Conservation (phyloP, 257 asterid species). For the Cruciata laevipes region DNA sequence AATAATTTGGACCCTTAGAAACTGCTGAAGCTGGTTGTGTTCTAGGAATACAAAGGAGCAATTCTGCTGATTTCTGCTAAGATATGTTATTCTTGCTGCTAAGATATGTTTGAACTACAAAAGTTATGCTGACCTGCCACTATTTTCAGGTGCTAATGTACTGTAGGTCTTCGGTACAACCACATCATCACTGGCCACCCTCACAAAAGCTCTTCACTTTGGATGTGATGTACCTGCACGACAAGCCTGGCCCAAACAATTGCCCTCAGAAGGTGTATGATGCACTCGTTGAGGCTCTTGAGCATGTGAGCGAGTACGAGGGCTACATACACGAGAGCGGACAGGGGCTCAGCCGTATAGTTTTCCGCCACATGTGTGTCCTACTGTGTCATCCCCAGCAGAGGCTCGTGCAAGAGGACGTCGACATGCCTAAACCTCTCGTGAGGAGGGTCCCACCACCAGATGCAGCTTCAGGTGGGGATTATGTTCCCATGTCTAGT, state of each 20-base stretch:
- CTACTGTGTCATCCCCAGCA: slow-evolving; percentile 85
- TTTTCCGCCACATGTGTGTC: slow-evolving; percentile 63
- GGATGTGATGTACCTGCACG: slow-evolving; percentile 86
- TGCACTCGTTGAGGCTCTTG: slow-evolving; percentile 86
- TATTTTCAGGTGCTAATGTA: slow-evolving; percentile 59
- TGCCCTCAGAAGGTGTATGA: slow-evolving; percentile 90
- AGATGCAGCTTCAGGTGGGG: slow-evolving; percentile 46
- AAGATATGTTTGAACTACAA: not conserved
- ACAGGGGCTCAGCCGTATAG: slow-evolving; percentile 71
- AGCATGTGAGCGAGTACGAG: slow-evolving; percentile 63
- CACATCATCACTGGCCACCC: slow-evolving; percentile 57
- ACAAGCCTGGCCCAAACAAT: slow-evolving; percentile 89
- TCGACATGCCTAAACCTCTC: slow-evolving; percentile 68
- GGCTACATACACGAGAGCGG: slow-evolving; percentile 90
- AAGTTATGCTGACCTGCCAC: not conserved
- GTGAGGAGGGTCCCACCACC: slow-evolving; percentile 39
- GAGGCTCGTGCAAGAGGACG: slow-evolving; percentile 74
- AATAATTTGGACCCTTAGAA: not conserved
- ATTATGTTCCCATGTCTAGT: slow-evolving; percentile 31
- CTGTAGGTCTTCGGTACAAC: slow-evolving; percentile 76
- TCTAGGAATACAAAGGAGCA: no score
- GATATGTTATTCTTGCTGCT: not conserved
- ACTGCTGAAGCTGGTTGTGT: not conserved
- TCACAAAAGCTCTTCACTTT: slow-evolving; percentile 70
- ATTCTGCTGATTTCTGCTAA: not conserved